phyloP scores from a whole-genome alignment of 192 early-diverging fungal genomes.

The Geosiphon pyriformis region DNA sequence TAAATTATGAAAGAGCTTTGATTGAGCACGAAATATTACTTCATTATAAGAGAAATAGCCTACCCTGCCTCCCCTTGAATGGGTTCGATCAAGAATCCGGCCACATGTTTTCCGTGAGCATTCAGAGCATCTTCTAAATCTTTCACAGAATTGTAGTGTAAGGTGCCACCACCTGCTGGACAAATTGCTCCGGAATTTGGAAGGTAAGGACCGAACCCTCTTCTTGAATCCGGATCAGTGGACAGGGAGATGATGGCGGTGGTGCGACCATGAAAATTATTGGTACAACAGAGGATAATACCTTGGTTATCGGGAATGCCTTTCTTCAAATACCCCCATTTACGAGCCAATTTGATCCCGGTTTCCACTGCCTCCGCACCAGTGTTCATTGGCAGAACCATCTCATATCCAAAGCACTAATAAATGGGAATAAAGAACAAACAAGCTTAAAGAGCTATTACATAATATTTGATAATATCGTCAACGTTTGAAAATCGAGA shows the following conservation, averaged over 20 bases:
- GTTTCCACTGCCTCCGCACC: constrained; percentile 99
- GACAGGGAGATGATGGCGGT: constrained; percentile 91
- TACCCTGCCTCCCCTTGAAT: constrained; percentile 98
- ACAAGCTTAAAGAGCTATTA: too few species aligned
- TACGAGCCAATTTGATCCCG: constrained; percentile 93
- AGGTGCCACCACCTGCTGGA: constrained; percentile 59
- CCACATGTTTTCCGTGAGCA: constrained; percentile 74
- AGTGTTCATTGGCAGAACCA: constrained; percentile 99
- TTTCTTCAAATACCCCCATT: constrained; percentile 96
- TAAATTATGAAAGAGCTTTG: too few species aligned
- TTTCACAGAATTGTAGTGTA: constrained; percentile 81
- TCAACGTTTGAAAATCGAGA: too few species aligned
- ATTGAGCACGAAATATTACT: too few species aligned
- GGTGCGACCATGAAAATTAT: constrained; percentile 98
- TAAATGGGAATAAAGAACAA: constrained; percentile 1
- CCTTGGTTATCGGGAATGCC: constrained; percentile 73
- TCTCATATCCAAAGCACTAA: constrained; percentile 88
- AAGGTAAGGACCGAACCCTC: constrained; percentile 91
- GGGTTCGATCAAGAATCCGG: constrained; percentile 95
- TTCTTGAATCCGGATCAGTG: constrained; percentile 79
- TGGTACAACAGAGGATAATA: constrained; percentile 73
- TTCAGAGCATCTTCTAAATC: constrained; percentile 86
- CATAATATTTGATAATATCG: too few species aligned
- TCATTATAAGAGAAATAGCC: too few species aligned
- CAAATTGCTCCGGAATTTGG: constrained; percentile 79